Evolutionary conservation across 2,329 filamentous ascomycete species (phyloP).

Genomic region (Alternaria ethzedia): DNA sequence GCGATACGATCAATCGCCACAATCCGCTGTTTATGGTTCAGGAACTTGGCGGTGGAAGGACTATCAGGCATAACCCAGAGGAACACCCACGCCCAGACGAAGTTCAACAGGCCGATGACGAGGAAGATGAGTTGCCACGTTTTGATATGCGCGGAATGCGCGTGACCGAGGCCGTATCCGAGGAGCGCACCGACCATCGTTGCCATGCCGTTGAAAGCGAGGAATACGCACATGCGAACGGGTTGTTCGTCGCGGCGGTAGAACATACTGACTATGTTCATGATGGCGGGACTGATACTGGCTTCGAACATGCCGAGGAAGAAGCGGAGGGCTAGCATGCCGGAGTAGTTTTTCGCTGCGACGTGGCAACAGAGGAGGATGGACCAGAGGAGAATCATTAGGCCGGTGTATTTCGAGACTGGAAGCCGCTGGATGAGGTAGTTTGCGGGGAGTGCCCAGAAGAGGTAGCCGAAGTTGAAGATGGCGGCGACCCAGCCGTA

Average conservation of each 20-base stretch:
- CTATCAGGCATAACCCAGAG: conserved; percentile 48
- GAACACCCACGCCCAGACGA: conserved; percentile 45
- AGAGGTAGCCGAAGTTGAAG: conserved; percentile 54
- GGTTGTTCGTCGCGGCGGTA: conserved; percentile 45
- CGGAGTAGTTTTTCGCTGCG: conserved; percentile 46
- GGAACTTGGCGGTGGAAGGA: conserved; percentile 45
- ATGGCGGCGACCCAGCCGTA: conserved; percentile 53
- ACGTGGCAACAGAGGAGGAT: conserved; percentile 54
- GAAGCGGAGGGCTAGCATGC: conserved; percentile 44
- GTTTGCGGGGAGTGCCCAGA: conserved; percentile 51
- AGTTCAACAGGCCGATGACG: conserved; percentile 46
- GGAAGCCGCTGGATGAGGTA: conserved; percentile 48
- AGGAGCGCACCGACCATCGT: conserved; percentile 48
- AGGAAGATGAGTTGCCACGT: conserved; percentile 49
- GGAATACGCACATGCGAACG: conserved; percentile 55
- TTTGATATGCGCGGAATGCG: conserved; percentile 29
- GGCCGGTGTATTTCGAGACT: conserved; percentile 46
- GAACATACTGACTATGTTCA: conserved; percentile 50
- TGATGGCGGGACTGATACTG: conserved; percentile 43
- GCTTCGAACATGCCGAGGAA: conserved; percentile 49
- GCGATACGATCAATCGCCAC: conserved; percentile 51
- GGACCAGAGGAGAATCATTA: conserved; percentile 52
- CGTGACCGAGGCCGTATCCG: conserved; percentile 46
- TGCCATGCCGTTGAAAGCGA: conserved; percentile 49
- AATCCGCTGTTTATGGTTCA: conserved; percentile 48